Evolutionary conservation across 2,329 filamentous ascomycete species (phyloP).

Genomic region (Zymoseptoria crescenta): DNA sequence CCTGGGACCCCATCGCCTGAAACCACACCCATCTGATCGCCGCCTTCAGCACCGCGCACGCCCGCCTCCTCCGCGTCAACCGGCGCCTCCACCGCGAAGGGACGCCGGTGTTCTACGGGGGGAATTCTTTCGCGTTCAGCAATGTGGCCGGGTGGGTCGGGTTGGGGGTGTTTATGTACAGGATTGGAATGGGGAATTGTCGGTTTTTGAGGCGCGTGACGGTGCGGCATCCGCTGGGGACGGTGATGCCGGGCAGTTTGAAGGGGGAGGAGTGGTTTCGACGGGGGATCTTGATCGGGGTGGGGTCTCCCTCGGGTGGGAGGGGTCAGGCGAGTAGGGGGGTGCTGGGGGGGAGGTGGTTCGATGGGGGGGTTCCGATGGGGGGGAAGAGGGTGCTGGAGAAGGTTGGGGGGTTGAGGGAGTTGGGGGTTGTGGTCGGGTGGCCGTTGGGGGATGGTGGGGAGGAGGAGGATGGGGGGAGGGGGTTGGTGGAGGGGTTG

Average conservation of each 20-base stretch:
- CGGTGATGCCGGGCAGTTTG: neutral
- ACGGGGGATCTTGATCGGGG: too few relatives aligned
- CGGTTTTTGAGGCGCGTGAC: constrained; percentile 3
- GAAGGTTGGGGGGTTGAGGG: neutral
- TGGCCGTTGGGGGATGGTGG: neutral
- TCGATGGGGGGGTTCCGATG: neutral
- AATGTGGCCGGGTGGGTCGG: constrained; percentile 8
- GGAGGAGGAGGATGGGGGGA: neutral
- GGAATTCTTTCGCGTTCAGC: constrained; percentile 35
- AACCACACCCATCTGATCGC: neutral
- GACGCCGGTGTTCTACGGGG: constrained; percentile 36
- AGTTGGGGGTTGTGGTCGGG: neutral
- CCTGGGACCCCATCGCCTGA: neutral
- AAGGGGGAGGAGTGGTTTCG: neutral
- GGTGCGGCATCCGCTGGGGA: constrained; percentile 1
- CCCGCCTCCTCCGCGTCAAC: constrained; percentile 6
- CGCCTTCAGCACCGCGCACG: too few relatives aligned
- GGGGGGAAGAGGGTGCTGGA: neutral
- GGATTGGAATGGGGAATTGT: constrained; percentile 3
- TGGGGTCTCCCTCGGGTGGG: too few relatives aligned
- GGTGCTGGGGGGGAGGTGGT: too few relatives aligned
- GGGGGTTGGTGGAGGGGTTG: neutral
- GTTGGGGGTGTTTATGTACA: constrained; percentile 1
- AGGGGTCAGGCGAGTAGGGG: too few relatives aligned
- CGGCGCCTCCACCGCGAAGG: constrained; percentile 33